Conservation (phyloP, 495 filamentous ascomycete genomes). For the Extremus antarcticus region DNA sequence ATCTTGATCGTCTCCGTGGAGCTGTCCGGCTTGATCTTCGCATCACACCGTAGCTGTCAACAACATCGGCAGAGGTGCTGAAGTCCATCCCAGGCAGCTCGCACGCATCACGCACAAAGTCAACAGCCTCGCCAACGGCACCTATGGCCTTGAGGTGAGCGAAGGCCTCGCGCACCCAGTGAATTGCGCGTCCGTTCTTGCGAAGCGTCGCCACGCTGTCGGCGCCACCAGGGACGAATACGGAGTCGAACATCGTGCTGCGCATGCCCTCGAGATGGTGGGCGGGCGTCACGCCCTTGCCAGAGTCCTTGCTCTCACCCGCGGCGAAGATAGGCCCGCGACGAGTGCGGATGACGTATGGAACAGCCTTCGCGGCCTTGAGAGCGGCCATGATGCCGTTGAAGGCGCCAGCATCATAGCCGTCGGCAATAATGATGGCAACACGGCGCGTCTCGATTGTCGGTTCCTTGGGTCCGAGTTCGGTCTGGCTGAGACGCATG, state of each 20-base stretch:
- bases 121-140: conserved; percentile 58
- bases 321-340: conserved; percentile 51
- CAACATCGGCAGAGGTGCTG: conserved; percentile 38
- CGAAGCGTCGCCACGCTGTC: conserved; percentile 48
- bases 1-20: conserved; percentile 47
- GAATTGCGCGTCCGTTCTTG: conserved; percentile 64
- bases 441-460: conserved; percentile 64
- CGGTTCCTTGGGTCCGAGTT: conserved; percentile 49
- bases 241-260: conserved; percentile 74
- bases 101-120: conserved; percentile 49
- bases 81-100: conserved; percentile 44
- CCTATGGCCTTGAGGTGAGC: conserved; percentile 71
- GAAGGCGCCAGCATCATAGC: conserved; percentile 60
- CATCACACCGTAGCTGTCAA: conserved; percentile 63
- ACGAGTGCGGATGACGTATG: conserved; percentile 58
- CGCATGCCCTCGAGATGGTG: conserved; percentile 76
- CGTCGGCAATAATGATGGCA: conserved; percentile 72
- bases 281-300: conserved; percentile 54
- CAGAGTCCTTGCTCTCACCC: conserved; percentile 34
- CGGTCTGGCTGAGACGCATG: conserved; percentile 54
- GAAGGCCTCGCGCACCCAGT: conserved; percentile 79
- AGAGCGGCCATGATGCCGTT: conserved; percentile 52
- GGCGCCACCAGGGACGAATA: conserved; percentile 67
- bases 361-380: conserved; percentile 49
- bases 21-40: conserved; percentile 39